Evolutionary conservation across 2,329 filamentous ascomycete species (phyloP).

Genomic region (Colletotrichum truncatum): DNA sequence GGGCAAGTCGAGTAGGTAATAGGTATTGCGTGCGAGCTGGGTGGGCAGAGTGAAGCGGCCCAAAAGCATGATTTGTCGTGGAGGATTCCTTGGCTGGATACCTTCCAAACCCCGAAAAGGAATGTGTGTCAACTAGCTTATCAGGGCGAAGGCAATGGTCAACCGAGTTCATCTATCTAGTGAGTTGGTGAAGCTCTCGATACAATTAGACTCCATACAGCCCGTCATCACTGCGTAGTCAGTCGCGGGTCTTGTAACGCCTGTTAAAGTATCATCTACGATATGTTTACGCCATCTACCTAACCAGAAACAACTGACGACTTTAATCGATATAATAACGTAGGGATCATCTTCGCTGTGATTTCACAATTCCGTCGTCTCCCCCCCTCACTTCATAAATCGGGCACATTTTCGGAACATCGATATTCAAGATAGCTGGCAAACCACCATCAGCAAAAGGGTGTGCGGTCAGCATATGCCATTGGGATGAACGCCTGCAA

Average conservation of each 20-base stretch:
- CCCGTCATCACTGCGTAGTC: too few species aligned
- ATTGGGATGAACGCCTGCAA: constrained; percentile 25
- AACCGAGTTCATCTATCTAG: not conserved
- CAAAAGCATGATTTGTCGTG: not conserved
- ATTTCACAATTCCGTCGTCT: not conserved
- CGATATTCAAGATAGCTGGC: not conserved
- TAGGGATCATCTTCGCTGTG: not conserved
- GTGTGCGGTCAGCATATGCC: not conserved
- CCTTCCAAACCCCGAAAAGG: not conserved
- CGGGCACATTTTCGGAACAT: not conserved
- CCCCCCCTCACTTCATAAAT: not conserved
- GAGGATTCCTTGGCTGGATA: not conserved
- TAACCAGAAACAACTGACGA: too few species aligned
- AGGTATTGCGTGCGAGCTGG: not conserved
- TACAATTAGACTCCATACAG: too few species aligned
- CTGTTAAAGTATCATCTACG: too few species aligned
- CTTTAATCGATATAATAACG: too few species aligned
- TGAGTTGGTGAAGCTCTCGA: too few species aligned
- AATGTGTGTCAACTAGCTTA: constrained; percentile 7
- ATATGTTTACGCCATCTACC: too few species aligned
- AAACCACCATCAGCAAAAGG: not conserved
- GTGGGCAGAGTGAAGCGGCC: not conserved
- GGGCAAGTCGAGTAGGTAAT: not conserved
- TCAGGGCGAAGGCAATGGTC: not conserved
- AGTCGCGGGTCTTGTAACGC: too few species aligned